A percentile compares a stretch with the other conserved stretches of the same genome.
Evolutionary conservation across 768 basidiomycete genomes (phyloP).

Genomic region (Tulasnella sp.): DNA sequence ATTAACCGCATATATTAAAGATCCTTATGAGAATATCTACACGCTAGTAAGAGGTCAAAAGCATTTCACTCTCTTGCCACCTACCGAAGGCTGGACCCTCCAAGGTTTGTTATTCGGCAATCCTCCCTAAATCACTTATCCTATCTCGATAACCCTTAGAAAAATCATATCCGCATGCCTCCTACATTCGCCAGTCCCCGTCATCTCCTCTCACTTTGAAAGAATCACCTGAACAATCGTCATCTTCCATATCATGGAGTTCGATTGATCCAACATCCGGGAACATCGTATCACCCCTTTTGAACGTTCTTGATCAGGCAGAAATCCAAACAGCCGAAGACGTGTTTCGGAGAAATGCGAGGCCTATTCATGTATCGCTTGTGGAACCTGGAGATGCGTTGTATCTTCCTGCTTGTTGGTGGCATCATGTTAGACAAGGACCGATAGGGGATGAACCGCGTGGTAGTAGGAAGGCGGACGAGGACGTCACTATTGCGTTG

Average conservation of each 20-base stretch:
- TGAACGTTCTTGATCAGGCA: too few relatives aligned
- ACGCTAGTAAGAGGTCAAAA: slow-evolving; percentile 74
- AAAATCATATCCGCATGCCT: slow-evolving; percentile 51
- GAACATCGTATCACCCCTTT: slow-evolving; percentile 30
- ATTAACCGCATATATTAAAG: slow-evolving; percentile 27
- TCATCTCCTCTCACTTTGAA: slow-evolving; percentile 23
- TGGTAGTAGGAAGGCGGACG: slow-evolving; percentile 23
- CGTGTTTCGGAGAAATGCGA: too few relatives aligned
- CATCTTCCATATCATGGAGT: slow-evolving; percentile 59
- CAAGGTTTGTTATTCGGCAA: slow-evolving; percentile 42
- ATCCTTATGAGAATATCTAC: slow-evolving; percentile 91
- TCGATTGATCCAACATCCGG: slow-evolving; percentile 47
- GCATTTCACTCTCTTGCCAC: slow-evolving; percentile 74
- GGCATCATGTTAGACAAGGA: slow-evolving; percentile 75
- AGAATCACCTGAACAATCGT: slow-evolving; percentile 22
- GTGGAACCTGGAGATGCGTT: slow-evolving; percentile 63
- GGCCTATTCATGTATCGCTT: slow-evolving; percentile 54
- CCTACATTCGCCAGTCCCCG: slow-evolving; percentile 34
- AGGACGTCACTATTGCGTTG: slow-evolving; percentile 42
- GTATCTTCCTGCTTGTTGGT: slow-evolving; percentile 90
- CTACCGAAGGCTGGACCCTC: slow-evolving; percentile 77
- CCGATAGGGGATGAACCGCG: slow-evolving; percentile 34
- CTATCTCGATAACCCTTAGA: slow-evolving; percentile 29
- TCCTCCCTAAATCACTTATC: neutral
- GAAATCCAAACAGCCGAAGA: too few relatives aligned